phyloP scores from a whole-genome alignment of 345 rosid species.

The Psidium friedrichsthalianum region DNA sequence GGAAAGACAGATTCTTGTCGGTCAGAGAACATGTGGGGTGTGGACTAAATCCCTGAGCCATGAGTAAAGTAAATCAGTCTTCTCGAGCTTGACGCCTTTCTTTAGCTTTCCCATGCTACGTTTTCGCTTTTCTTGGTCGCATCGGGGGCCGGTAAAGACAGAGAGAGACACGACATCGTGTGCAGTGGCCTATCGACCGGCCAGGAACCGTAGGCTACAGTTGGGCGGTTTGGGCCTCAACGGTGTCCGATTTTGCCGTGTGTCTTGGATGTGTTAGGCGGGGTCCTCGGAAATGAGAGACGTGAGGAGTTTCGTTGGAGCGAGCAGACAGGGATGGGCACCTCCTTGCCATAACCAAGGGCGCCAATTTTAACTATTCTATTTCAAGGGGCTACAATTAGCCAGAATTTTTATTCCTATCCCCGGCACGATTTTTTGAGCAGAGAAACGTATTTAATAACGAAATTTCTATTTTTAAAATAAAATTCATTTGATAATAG shows the following conservation, averaged over 20 bases:
- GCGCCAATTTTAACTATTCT: too few species aligned
- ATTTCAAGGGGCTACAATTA: too few species aligned
- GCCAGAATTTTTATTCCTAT: too few species aligned
- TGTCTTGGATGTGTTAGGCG: background rate
- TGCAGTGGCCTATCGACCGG: background rate
- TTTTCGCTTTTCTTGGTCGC: background rate
- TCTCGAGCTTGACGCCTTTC: background rate
- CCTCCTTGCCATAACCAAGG: background rate
- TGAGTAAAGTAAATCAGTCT: background rate
- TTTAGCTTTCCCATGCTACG: background rate
- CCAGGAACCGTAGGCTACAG: background rate
- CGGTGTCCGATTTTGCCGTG: background rate
- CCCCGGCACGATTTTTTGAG: accelerated
- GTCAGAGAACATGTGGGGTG: background rate
- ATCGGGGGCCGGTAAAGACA: background rate
- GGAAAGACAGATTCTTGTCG: background rate
- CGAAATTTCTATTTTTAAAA: too few species aligned
- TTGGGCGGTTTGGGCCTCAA: background rate
- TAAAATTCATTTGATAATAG: too few species aligned
- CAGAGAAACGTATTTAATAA: too few species aligned
- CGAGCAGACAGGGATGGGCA: background rate
- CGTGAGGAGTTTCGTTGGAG: background rate
- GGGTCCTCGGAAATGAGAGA: background rate
- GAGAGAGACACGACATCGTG: background rate
- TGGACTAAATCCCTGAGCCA: background rate